phyloP scores from a whole-genome alignment of 768 basidiomycete species.

The Lactarius hatsudake region DNA sequence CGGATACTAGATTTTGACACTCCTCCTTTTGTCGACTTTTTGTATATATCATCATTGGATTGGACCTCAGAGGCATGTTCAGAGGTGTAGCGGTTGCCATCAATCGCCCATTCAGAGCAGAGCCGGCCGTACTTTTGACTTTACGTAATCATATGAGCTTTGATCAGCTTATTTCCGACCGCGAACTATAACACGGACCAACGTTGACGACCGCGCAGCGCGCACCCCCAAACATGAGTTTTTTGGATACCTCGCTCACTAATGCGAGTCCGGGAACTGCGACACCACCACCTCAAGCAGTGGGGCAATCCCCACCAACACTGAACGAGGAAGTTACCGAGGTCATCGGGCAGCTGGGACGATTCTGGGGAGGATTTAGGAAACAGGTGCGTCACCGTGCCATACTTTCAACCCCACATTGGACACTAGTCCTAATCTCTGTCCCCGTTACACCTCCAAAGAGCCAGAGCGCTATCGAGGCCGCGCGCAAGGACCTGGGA shows the following conservation, averaged over 20 bases:
- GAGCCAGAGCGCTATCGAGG: conserved; percentile 68
- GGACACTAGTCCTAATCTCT: not conserved
- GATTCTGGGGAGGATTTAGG: conserved; percentile 89
- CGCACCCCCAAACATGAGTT: conserved; percentile 26
- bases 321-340: conserved; percentile 87
- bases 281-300: conserved; percentile 29
- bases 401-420: not conserved
- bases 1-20: not conserved
- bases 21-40: too few relatives aligned
- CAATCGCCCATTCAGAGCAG: not conserved
- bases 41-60: too few relatives aligned
- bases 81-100: too few relatives aligned
- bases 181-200: too few relatives aligned
- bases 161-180: not conserved
- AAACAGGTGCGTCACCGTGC: conserved; percentile 61
- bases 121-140: not conserved
- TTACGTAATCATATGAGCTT: not conserved
- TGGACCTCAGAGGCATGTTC: too few relatives aligned
- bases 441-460: conserved; percentile 30
- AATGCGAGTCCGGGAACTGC: conserved; percentile 8
- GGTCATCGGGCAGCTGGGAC: conserved; percentile 81
- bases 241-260: conserved; percentile 21
- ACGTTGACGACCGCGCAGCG: not conserved
- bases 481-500: conserved; percentile 69
- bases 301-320: conserved; percentile 46